Evolutionary conservation across 495 filamentous ascomycete species (phyloP).

Genomic region (Penicillium canescens): DNA sequence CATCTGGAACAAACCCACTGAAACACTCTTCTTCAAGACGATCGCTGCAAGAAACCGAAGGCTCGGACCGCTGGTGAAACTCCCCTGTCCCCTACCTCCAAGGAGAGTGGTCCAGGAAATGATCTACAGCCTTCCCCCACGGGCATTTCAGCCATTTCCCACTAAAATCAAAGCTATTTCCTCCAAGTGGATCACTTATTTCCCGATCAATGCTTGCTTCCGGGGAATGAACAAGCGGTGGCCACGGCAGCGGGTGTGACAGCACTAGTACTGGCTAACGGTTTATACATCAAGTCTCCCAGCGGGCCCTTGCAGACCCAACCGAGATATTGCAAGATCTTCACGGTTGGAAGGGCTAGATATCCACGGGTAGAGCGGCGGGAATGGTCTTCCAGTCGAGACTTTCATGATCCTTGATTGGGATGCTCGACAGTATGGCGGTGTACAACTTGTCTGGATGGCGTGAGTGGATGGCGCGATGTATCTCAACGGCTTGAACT

Average conservation of each 20-base stretch:
- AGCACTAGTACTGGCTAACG: constrained; percentile 20
- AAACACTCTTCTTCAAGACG: constrained; percentile 10
- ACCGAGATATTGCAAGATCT: constrained; percentile 20
- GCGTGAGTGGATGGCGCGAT: constrained; percentile 13
- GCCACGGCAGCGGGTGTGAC: constrained; percentile 20
- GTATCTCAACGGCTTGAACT: constrained; percentile 5
- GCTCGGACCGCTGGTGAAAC: constrained; percentile 31
- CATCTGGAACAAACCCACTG: constrained; percentile 8
- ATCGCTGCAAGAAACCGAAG: constrained; percentile 30
- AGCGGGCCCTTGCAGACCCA: constrained; percentile 43
- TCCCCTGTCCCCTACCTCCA: constrained; percentile 19
- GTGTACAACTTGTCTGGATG: constrained; percentile 34
- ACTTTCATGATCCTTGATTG: constrained; percentile 22
- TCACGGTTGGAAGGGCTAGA: constrained; percentile 20
- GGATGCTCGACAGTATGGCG: constrained; percentile 34
- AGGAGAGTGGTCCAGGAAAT: constrained; percentile 10
- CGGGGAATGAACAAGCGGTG: constrained; percentile 3
- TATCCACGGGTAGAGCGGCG: constrained; percentile 15
- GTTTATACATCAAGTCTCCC: constrained; percentile 35
- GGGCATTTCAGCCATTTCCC: background rate
- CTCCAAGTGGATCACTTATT: background rate
- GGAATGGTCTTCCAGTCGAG: constrained; percentile 23
- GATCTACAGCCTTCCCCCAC: constrained; percentile 9
- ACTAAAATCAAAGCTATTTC: background rate
- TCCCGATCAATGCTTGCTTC: constrained; percentile 7